These are phyloP conservation scores for Cucurbita pepo DNA, from an alignment of 306 rosid species.

Conservation along the genomic window DNA sequence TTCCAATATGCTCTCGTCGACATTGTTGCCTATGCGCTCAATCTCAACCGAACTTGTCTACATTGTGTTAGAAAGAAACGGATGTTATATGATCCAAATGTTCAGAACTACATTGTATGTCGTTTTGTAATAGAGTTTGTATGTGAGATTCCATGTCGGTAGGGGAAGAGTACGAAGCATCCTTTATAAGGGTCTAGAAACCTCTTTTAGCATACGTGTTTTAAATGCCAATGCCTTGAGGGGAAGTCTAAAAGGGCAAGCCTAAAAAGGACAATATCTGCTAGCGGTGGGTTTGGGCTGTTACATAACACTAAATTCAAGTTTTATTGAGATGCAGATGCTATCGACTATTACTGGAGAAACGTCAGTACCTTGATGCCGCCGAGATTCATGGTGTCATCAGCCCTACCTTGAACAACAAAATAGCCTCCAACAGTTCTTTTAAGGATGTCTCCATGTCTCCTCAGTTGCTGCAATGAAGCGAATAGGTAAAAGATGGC, in stretches of 20 bases:
- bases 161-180: no score
- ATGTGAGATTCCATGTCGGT: no score
- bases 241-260: no score
- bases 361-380: constrained; percentile 57
- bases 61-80: background rate
- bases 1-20: constrained; percentile 54
- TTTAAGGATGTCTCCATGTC: constrained; percentile 75
- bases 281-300: no score
- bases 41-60: constrained; percentile 67
- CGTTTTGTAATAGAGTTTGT: background rate
- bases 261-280: no score
- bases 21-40: constrained; percentile 52
- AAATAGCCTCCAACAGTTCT: constrained; percentile 54
- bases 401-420: constrained; percentile 74
- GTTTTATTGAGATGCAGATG: background rate
- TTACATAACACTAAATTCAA: no score
- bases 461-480: constrained; percentile 46
- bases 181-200: no score
- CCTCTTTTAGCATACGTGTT: no score
- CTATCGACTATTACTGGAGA: background rate
- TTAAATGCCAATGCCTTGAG: no score
- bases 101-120: background rate
- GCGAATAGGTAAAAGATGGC: background rate
- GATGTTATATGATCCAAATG: background rate
- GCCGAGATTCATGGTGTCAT: constrained; percentile 93